Percentiles rank a stretch among this genome's conserved stretches.
Conservation (phyloP, 1,139 yeast species). For the Geotrichum candidum region DNA sequence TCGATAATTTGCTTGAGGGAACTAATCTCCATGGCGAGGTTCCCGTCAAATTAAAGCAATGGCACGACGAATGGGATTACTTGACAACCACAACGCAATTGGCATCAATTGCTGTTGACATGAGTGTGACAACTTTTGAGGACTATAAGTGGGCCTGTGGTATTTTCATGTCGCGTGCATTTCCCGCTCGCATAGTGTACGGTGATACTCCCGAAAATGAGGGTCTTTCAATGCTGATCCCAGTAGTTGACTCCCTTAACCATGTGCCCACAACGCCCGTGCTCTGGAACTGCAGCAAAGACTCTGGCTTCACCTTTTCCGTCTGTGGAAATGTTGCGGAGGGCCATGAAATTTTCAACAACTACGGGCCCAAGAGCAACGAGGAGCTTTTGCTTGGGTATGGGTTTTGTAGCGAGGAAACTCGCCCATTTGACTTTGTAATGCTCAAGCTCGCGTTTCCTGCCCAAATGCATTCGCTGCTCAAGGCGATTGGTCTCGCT, state of each 20-base stretch:
- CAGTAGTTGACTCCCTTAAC: constrained; percentile 72
- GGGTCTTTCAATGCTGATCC: constrained; percentile 64
- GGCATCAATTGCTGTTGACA: constrained; percentile 12
- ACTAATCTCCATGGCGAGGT: constrained; percentile 48
- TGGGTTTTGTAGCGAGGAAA: constrained; percentile 60
- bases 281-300: constrained; percentile 48
- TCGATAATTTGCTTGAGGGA: constrained; percentile 47
- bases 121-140: constrained; percentile 21
- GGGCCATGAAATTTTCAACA: constrained; percentile 59
- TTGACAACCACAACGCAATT: constrained; percentile 1
- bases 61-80: constrained; percentile 30
- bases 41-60: constrained; percentile 24
- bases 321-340: constrained; percentile 18
- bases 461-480: neutral
- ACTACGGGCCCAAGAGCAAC: constrained; percentile 83
- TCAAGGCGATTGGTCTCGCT: neutral
- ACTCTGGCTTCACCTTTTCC: constrained; percentile 25
- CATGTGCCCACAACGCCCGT: constrained; percentile 61
- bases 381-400: constrained; percentile 57
- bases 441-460: constrained; percentile 40
- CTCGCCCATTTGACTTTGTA: constrained; percentile 53
- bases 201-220: constrained; percentile 31
- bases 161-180: constrained; percentile 70
- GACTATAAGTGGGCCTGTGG: constrained; percentile 69
- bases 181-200: constrained; percentile 52